phyloP scores from a whole-genome alignment of 2,329 filamentous ascomycete genomes.

The Pseudogymnoascus sp. region DNA sequence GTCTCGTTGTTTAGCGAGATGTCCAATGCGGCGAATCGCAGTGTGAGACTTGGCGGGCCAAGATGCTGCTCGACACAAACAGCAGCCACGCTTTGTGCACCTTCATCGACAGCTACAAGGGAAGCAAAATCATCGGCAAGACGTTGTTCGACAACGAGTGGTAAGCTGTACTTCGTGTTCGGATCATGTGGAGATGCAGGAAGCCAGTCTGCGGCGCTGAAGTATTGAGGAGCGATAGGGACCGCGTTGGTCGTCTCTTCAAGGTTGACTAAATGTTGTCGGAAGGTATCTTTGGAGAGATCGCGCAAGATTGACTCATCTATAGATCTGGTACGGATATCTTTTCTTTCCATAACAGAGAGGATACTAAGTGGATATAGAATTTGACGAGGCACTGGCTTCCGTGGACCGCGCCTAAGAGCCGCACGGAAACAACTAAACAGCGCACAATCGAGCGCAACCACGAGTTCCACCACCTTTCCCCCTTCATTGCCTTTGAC shows the following conservation, averaged over 20 bases:
- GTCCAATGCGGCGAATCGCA: conserved; percentile 20
- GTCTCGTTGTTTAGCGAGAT: conserved; percentile 5
- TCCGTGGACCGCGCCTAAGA: too few species aligned
- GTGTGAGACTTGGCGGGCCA: conserved; percentile 11
- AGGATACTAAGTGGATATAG: too few species aligned
- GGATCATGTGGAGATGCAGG: neutral
- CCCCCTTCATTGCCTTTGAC: conserved; percentile 50
- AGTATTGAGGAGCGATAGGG: conserved; percentile 16
- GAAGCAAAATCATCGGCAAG: conserved; percentile 27
- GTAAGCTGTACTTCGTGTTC: conserved; percentile 11
- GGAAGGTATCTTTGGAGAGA: conserved; percentile 3
- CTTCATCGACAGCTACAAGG: conserved; percentile 24
- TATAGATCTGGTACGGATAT: too few species aligned
- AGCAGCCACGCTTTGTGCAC: conserved; percentile 23
- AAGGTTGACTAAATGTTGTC: too few species aligned
- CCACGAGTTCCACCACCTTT: conserved; percentile 30
- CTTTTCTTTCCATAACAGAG: too few species aligned
- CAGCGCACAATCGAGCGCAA: too few species aligned
- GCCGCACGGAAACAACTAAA: too few species aligned
- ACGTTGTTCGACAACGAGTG: conserved; percentile 21
- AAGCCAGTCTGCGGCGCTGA: conserved; percentile 6
- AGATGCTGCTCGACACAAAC: conserved; percentile 24
- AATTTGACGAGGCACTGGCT: too few species aligned
- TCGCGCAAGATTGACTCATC: too few species aligned
- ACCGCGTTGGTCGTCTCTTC: too few species aligned